Evolutionary conservation across 257 asterid species (phyloP), one percentile per base, ranked within the genome.

Genomic region (Avicennia marina): DNA sequence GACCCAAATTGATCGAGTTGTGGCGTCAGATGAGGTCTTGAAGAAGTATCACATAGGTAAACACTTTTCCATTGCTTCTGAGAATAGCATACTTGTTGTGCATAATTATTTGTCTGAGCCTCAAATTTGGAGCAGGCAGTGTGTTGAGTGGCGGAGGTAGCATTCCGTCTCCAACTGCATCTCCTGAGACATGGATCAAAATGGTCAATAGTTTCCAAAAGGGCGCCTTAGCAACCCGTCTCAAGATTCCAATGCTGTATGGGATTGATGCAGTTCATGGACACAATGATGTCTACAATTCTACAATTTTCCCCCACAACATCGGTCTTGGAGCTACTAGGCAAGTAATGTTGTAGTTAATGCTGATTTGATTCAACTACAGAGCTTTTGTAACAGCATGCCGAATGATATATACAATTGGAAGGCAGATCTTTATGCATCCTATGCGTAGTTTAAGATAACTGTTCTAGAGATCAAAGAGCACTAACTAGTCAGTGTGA

Each of bases 201-300:
- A 84, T 81, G 89, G 84, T 84, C 25, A 84, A 81, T 33, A 82
- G 73, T 3, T 78, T 61, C 59, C 94, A 84, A 56, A 74, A 69
- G 36, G 89, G 86, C n/a, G 56, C 94, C 0, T 58, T 84, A 6
- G 72, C 86, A 7, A 71, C 89, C 7, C 85, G 77, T 24, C 85
- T 84, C 7, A 79, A 72, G 64, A 81, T 84, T 44, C 94, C 94
- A 6, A 65, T 81, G 75, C 60, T 84, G 8, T 84, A 84, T 51
- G 94, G 94, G 32, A 84, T 81, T 24, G 94, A 84, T 58, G 90
- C 94, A 0, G 73, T 84, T 46, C 94, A 84, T 15, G 94, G 94
- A 6, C 72, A 84, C 72, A 84, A 81, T 47, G 68, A 47, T 29
- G 94, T 68, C 7, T 84, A 74, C 48, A 71, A 69, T 48, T 85